A percentile compares a stretch with the other conserved stretches of the same genome.
phyloP scores from a whole-genome alignment of 2,329 filamentous ascomycete species.

The Diaporthe sp. region DNA sequence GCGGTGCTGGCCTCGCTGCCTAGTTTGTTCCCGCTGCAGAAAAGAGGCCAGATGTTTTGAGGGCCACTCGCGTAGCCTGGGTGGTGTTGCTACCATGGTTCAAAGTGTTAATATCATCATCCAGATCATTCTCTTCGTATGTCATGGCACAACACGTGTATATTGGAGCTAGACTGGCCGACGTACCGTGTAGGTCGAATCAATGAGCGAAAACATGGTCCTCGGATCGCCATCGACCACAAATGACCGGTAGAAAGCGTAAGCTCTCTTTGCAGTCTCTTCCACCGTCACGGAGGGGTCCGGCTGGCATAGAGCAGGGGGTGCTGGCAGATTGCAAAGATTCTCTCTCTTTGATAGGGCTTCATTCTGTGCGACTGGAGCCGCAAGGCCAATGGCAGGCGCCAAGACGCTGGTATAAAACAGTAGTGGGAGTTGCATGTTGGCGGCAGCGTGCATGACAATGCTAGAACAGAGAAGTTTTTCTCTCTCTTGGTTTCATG shows the following conservation, averaged over 20 bases:
- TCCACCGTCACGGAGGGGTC: constrained; percentile 51
- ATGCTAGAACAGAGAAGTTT: background rate
- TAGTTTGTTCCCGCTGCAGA: constrained; percentile 53
- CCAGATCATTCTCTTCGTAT: background rate
- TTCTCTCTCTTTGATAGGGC: constrained; percentile 51
- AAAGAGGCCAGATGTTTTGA: constrained; percentile 54
- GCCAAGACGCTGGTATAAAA: constrained; percentile 45
- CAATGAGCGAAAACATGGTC: constrained; percentile 57
- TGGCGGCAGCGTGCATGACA: constrained; percentile 30
- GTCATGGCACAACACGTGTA: background rate
- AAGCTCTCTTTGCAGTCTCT: constrained; percentile 54
- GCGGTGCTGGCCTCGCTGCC: constrained; percentile 50
- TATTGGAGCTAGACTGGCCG: background rate
- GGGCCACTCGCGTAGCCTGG: constrained; percentile 53
- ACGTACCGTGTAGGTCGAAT: constrained; percentile 52
- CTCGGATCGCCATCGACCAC: constrained; percentile 55
- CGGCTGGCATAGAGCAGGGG: constrained; percentile 53
- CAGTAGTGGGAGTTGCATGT: constrained; percentile 47
- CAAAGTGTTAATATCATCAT: constrained; percentile 2
- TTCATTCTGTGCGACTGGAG: constrained; percentile 43
- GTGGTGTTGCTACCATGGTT: constrained; percentile 52
- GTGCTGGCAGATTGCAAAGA: constrained; percentile 52
- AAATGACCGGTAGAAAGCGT: constrained; percentile 57
- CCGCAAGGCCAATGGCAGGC: constrained; percentile 46
- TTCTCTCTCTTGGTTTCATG: background rate